These are phyloP conservation scores for Aspergillus chevalieri DNA, from an alignment of 2,329 filamentous ascomycete species.

Conservation along the genomic window DNA sequence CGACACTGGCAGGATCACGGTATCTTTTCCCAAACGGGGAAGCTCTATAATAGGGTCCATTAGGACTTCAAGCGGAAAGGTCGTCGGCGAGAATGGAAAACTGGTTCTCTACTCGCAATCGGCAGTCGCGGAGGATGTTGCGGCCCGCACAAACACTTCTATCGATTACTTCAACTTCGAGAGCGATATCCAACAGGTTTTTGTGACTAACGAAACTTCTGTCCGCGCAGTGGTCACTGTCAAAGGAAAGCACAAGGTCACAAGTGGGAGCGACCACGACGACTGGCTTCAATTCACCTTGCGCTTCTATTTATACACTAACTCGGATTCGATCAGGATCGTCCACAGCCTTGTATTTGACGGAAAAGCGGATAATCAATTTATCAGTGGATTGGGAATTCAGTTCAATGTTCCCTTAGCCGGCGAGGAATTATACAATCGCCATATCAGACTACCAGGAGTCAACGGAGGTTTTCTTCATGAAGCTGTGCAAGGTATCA, in stretches of 20 bases:
- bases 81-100: constrained; percentile 41
- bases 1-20: constrained; percentile 42
- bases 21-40: constrained; percentile 41
- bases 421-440: constrained; percentile 51
- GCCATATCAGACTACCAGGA: constrained; percentile 53
- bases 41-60: constrained; percentile 37
- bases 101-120: constrained; percentile 51
- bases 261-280: constrained; percentile 28
- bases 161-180: constrained; percentile 38
- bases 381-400: constrained; percentile 45
- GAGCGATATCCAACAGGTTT: constrained; percentile 48
- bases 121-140: constrained; percentile 36
- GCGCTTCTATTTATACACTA: constrained; percentile 55
- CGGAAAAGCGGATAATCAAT: constrained; percentile 44
- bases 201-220: constrained; percentile 40
- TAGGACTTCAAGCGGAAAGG: constrained; percentile 36
- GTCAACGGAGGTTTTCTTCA: constrained; percentile 50
- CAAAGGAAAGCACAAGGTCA: constrained; percentile 32
- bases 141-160: constrained; percentile 32
- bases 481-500: constrained; percentile 56
- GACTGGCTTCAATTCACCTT: constrained; percentile 52
- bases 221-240: constrained; percentile 46
- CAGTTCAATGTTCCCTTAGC: constrained; percentile 43
- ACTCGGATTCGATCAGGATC: constrained; percentile 50
- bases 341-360: constrained; percentile 55